A percentile compares a stretch with the other conserved stretches of the same genome.
phyloP scores from a whole-genome alignment of 2,329 filamentous ascomycete species.

The Xylaria sp. region DNA sequence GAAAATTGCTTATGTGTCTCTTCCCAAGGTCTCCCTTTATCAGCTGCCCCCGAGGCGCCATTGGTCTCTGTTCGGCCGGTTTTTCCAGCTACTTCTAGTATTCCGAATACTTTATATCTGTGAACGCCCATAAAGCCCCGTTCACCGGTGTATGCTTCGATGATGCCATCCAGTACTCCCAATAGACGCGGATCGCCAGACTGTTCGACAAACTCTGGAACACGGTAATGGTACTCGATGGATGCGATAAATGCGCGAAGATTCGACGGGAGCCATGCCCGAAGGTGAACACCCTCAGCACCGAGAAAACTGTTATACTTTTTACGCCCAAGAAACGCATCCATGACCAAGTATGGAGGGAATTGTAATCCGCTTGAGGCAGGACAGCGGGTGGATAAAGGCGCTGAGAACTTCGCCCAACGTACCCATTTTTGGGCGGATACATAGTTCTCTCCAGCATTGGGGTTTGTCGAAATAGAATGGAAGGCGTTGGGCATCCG shows the following conservation, averaged over 20 bases:
- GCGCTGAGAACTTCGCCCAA: slow-evolving; percentile 63
- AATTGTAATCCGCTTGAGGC: slow-evolving; percentile 64
- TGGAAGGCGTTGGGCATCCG: slow-evolving; percentile 66
- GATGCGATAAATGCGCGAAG: slow-evolving; percentile 65
- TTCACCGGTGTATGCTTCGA: slow-evolving; percentile 66
- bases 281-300: slow-evolving; percentile 62
- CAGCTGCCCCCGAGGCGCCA: slow-evolving; percentile 59
- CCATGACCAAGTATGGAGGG: slow-evolving; percentile 65
- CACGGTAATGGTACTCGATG: slow-evolving; percentile 64
- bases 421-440: slow-evolving; percentile 61
- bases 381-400: slow-evolving; percentile 61
- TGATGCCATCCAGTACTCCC: slow-evolving; percentile 64
- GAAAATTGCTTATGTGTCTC: slow-evolving; percentile 63
- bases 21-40: slow-evolving; percentile 59
- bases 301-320: slow-evolving; percentile 59
- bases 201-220: slow-evolving; percentile 64
- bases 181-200: slow-evolving; percentile 62
- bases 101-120: slow-evolving; percentile 67
- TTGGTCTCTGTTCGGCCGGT: slow-evolving; percentile 65
- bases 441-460: slow-evolving; percentile 62
- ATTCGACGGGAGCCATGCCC: slow-evolving; percentile 66
- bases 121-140: slow-evolving; percentile 67
- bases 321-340: slow-evolving; percentile 64
- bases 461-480: slow-evolving; percentile 64
- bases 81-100: slow-evolving; percentile 65